Base-by-base conservation (phyloP, 176 grass and related monocot genomes). In the Aechmea fasciata region DNA sequence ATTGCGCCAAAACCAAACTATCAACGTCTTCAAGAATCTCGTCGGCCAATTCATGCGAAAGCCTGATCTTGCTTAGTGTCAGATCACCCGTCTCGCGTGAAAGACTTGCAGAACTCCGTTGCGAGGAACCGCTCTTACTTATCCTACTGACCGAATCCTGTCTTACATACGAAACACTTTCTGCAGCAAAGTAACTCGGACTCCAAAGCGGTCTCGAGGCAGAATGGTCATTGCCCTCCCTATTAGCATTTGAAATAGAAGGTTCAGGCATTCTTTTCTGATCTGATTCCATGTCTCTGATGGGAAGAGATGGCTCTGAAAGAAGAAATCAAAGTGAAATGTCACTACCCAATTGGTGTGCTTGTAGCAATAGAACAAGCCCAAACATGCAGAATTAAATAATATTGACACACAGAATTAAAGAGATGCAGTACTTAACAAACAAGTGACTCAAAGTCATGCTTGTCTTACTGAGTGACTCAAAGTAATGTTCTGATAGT, bases 1-100 rank as follows among this genome's bases (percentile, higher is more conserved):
- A 14, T 19, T 67, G 65, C 14, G 65, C 65, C 6, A 48, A 49
- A 22, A 61, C 17, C 3, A 7, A 33, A 11, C 65, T 19, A 18
- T 67, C 65, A n/a, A 61, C 55, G n/a, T 22, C 55, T 10, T 19
- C 55, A 22, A 61, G 55, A 9, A 61, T 61, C 55, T 26, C 29
- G 48, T 61, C 52, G 18, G 23, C 19, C 26, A 63, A 25, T 26
- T 77, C 75, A 12, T 69, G 66, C n/a, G 75, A 53, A 49, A 69
- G 41, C 67, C 29, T 33, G 12, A 69, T 9, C 10, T 28, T 11
- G 50, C 57, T 18, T n/a, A 75, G 49, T 66, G 49, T 84, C 17
- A 72, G 78, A 73, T 90, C 91, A 0, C 87, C 85, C 52, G 73
- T 75, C 14, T 83, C 83, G 2, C 82, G 75, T 19, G 89, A 83